Conservation (phyloP, 2,329 filamentous ascomycete genomes). For the Leptodontidium sp. region DNA sequence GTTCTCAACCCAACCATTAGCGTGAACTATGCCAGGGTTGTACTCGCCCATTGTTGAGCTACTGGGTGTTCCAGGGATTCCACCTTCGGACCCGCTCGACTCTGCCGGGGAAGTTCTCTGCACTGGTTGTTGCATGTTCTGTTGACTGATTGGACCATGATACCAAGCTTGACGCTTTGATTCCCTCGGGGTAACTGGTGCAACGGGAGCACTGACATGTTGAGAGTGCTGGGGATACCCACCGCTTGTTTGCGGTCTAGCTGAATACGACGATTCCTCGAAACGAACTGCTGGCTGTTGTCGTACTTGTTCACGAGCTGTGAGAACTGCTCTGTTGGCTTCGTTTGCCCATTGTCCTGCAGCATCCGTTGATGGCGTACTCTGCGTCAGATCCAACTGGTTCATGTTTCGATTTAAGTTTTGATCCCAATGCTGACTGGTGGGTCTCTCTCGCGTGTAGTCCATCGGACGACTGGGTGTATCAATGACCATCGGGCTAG, state of each 20-base stretch:
- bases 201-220: slow-evolving; percentile 68
- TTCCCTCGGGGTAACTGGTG: slow-evolving; percentile 63
- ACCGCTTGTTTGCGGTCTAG: slow-evolving; percentile 42
- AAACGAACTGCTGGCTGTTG: slow-evolving; percentile 61
- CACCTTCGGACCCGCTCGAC: slow-evolving; percentile 62
- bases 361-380: slow-evolving; percentile 59
- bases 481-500: slow-evolving; percentile 83
- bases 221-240: slow-evolving; percentile 62
- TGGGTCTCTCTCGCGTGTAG: slow-evolving; percentile 55
- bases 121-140: slow-evolving; percentile 36
- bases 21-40: slow-evolving; percentile 60
- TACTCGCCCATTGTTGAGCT: slow-evolving; percentile 56
- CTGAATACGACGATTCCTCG: slow-evolving; percentile 56
- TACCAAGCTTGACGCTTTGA: slow-evolving; percentile 78
- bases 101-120: slow-evolving; percentile 63
- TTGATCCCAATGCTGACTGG: slow-evolving; percentile 66
- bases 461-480: slow-evolving; percentile 41
- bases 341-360: slow-evolving; percentile 66
- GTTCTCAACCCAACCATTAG: slow-evolving; percentile 58
- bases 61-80: slow-evolving; percentile 59
- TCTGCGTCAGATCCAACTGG: slow-evolving; percentile 68
- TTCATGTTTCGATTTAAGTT: slow-evolving; percentile 72
- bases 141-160: slow-evolving; percentile 55
- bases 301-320: slow-evolving; percentile 61
- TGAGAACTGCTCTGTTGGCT: slow-evolving; percentile 61